Evolutionary conservation across 495 filamentous ascomycete genomes (phyloP), one percentile per base, ranked within the genome.

Genomic region (Penicillium cosmopolitanum): DNA sequence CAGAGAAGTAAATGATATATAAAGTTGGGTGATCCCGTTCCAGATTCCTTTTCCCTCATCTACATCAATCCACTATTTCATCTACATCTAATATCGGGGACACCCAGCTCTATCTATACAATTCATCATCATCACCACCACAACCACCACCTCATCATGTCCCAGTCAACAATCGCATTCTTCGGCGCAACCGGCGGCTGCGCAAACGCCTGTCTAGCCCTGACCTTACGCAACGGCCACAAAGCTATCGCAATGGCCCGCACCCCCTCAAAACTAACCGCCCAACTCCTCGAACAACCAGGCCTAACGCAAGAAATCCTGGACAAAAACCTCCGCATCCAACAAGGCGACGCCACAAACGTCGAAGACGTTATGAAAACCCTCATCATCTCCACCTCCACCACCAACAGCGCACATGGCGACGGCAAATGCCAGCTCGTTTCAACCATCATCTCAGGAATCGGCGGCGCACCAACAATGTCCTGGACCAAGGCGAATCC

Each of bases 221-320:
- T 73, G 50, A 67, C 77, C 33, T 78, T 87, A 43, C 73, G 72
- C 6, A 73, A 74, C 6, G 76, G 78, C 54, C 75, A 84, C 65
- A 68, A 69, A 19, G 70, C 59, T 19, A 57, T 64, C 50, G 76
- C 82, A 15, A 79, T 85, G 13, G 85, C 76, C 55, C 84, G 87
- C 40, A 85, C 78, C 0, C 85, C 87, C 1, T 57, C 76, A 55
- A 89, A 85, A 62, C 85, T 89, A 55, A 70, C 65, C 56, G 66
- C 68, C 16, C 65, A 77, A 36, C 67, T 80, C 52, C 58, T 71
- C 12, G 18, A 50, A 13, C 68, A 73, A 56, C 64, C 61, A 10
- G 74, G 69, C 31, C 61, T 83, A 47, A 66, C 72, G 18, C 55
- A 66, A 18, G 31, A 56, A 42, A 55, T 66, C 15, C 62, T 80